Base-by-base conservation (phyloP, 495 filamentous ascomycete genomes). In the Penicillium diatomitis region DNA sequence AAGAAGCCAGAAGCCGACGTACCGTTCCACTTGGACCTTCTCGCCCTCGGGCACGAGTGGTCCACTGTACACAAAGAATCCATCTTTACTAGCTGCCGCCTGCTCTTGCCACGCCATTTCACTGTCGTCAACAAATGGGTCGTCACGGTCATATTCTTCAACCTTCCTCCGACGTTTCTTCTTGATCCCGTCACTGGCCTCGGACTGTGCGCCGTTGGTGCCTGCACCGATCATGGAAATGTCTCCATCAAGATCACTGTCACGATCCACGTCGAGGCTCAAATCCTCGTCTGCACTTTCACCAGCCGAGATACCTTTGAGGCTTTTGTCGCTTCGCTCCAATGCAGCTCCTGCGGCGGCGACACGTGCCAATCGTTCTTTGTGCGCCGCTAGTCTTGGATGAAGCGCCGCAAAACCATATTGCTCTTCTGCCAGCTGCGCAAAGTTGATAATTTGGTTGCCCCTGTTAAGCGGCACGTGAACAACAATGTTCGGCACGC, bases 41-140 rank as follows among this genome's bases (percentile, higher is more conserved):
- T 94, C 86, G 5, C 86, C 87, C 66, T 92, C 88, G 10, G 84
- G 85, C 8, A 96, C 76, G 51, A 96, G 68, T 32, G 90, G 88
- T 38, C 90, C 86, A 55, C 84, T 85, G 63, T 92, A 90, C 20
- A 91, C 87, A 57, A 90, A 91, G 68, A 90, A 92, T 4, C 88
- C 86, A 69, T 97, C 94, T 54, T 90, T 87, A 47, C 87, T 91
- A 20, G 90, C 89, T 11, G 90, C 88, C 20, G 92, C 91, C 63
- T 91, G 87, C 65, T 95, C 88, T 68, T 97, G 89, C 89, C 90
- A 98, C 6, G 91, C 78, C 69, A 96, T 60, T 60, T 98, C 92
- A 9, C 88, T 91, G 65, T 98, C 92, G 61, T 98, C 92, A 47
- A 98, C 91, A 63, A 98, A 98, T 33, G 90, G 91, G 60, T 98